Evolutionary conservation across 1,284 basidiomycete species (phyloP).

Genomic region (Phenoliferia sp.): DNA sequence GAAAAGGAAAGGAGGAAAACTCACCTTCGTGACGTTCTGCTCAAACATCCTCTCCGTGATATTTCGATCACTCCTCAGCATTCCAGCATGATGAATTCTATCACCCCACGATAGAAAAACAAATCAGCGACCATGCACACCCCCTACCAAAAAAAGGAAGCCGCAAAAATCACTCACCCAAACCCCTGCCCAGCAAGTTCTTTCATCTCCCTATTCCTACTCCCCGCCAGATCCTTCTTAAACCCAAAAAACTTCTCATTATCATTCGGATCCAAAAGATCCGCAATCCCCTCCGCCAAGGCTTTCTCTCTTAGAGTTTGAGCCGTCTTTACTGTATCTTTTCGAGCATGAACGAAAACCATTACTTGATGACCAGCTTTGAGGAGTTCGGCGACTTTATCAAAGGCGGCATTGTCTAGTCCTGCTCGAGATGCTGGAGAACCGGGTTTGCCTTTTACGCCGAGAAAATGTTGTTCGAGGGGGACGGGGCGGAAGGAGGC

Average conservation of each 20-base stretch:
- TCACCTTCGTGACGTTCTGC: constrained; percentile 81
- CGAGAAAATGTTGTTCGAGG: constrained; percentile 94
- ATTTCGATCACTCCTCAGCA: constrained; percentile 90
- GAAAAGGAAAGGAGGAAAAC: constrained; percentile 7
- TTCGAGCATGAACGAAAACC: constrained; percentile 96
- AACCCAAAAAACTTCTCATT: constrained; percentile 73
- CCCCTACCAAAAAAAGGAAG: neutral
- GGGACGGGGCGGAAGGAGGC: constrained; percentile 95
- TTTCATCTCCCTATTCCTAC: constrained; percentile 94
- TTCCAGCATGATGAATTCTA: constrained; percentile 99
- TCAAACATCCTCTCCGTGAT: constrained; percentile 96
- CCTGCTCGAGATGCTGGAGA: constrained; percentile 72
- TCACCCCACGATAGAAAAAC: constrained; percentile 91
- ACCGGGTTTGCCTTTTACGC: constrained; percentile 85
- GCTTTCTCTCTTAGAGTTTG: constrained; percentile 91
- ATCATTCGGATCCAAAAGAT: constrained; percentile 73
- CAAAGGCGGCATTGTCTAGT: constrained; percentile 82
- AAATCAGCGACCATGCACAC: neutral
- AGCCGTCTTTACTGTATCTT: constrained; percentile 97
- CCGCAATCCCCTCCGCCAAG: constrained; percentile 68
- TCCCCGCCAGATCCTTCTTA: constrained; percentile 69
- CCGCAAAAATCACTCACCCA: constrained; percentile 75
- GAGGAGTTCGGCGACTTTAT: constrained; percentile 78
- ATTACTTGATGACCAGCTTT: constrained; percentile 84
- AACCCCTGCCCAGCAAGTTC: constrained; percentile 95